Evolutionary conservation across 169 alveolate species (phyloP).

Genomic region (Eimeria brunetti): DNA sequence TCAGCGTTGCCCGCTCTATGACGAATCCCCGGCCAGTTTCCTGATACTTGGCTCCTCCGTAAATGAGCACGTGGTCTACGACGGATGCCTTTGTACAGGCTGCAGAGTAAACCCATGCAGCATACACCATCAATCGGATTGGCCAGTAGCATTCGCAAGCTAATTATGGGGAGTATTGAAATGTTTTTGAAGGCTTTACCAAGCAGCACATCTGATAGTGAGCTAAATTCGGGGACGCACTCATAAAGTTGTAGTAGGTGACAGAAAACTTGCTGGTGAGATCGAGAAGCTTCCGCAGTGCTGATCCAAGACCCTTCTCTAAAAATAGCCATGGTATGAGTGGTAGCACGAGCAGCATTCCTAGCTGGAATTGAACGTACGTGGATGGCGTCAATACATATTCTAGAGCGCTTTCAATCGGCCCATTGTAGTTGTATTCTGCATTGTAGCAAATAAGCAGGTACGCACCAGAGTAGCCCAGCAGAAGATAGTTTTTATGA

Average conservation of each 20-base stretch:
- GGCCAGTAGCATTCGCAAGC: not conserved
- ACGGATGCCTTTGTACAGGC: constrained; percentile 78
- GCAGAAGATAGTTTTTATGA: not conserved
- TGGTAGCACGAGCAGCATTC: constrained; percentile 74
- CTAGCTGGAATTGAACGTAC: constrained; percentile 80
- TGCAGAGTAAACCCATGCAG: constrained; percentile 1
- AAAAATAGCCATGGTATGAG: constrained; percentile 75
- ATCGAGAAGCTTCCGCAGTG: constrained; percentile 63
- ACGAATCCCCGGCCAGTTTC: constrained; percentile 81
- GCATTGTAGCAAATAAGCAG: constrained; percentile 7
- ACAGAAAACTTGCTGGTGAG: constrained; percentile 71
- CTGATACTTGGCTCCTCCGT: constrained; percentile 82
- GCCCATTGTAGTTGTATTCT: constrained; percentile 78
- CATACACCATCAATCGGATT: not conserved
- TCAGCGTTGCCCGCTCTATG: constrained; percentile 66
- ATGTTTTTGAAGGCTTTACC: not conserved
- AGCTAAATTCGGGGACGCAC: constrained; percentile 17
- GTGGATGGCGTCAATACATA: constrained; percentile 78
- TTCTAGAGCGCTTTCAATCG: constrained; percentile 72
- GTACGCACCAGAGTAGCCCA: not conserved
- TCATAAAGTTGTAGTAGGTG: constrained; percentile 79
- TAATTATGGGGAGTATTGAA: not conserved
- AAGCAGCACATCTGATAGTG: not conserved
- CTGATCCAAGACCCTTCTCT: constrained; percentile 75
- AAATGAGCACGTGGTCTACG: constrained; percentile 72